Evolutionary conservation across 768 basidiomycete genomes (phyloP).

Genomic region (Pleurotus salmoneostramineus): DNA sequence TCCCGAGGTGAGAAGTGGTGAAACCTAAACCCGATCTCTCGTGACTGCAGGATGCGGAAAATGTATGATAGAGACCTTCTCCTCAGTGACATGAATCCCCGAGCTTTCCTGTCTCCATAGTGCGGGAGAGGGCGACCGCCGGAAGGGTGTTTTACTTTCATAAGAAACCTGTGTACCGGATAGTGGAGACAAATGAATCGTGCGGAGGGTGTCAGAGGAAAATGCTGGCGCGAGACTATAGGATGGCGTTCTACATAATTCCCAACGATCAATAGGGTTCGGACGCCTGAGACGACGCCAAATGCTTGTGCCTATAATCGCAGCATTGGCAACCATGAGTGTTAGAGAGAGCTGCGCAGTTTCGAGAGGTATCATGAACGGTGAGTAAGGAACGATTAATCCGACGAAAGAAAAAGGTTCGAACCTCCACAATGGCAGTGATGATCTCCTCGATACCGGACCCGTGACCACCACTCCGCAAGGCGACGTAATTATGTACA

Average conservation of each 20-base stretch:
- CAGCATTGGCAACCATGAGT: constrained; percentile 37
- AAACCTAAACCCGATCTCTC: neutral
- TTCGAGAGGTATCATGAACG: neutral
- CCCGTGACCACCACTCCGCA: constrained; percentile 13
- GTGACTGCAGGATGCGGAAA: constrained; percentile 1
- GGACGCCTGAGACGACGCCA: constrained; percentile 15
- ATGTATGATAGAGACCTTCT: constrained; percentile 1
- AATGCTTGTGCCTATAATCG: constrained; percentile 31
- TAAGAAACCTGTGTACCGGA: constrained; percentile 6
- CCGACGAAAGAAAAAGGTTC: neutral
- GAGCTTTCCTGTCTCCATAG: constrained; percentile 1
- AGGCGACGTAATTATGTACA: constrained; percentile 30
- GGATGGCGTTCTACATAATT: constrained; percentile 2
- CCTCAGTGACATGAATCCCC: constrained; percentile 1
- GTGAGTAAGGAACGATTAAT: neutral
- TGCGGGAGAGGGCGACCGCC: neutral
- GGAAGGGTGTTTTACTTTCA: constrained; percentile 1
- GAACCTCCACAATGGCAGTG: constrained; percentile 33
- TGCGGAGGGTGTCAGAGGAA: neutral
- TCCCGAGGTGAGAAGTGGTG: neutral
- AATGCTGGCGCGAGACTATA: neutral
- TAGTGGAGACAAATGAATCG: neutral
- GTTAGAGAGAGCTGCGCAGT: constrained; percentile 26
- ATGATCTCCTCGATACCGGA: constrained; percentile 14
- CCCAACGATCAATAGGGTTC: neutral